phyloP scores from a whole-genome alignment of 306 rosid genomes.

The Cucurbita argyrosperma region DNA sequence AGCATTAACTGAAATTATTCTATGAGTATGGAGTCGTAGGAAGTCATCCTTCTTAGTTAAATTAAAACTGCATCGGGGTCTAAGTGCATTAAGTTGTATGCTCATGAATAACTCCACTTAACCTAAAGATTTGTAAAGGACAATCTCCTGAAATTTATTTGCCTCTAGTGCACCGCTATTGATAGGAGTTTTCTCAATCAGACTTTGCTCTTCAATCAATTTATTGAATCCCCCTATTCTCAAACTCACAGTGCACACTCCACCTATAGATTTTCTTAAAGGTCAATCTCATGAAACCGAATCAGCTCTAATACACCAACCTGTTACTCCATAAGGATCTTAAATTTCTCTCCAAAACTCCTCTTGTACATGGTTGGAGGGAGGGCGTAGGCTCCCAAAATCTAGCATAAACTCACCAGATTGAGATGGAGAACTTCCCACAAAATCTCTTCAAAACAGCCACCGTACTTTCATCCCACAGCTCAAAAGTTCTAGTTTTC shows the following conservation, averaged over 20 bases:
- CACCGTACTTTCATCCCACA: background rate
- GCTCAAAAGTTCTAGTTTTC: background rate
- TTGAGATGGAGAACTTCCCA: background rate
- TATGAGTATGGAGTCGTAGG: background rate
- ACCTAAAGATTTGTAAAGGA: background rate
- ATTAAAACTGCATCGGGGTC: background rate
- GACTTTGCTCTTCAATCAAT: background rate
- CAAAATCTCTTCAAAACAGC: background rate
- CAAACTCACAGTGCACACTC: background rate
- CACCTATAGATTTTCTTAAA: background rate
- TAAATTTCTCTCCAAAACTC: background rate
- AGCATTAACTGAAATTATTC: background rate
- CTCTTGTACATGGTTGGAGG: background rate
- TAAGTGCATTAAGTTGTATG: background rate
- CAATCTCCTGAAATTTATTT: background rate
- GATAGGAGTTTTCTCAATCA: background rate
- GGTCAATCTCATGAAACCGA: background rate
- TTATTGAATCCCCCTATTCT: background rate
- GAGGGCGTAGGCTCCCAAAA: background rate
- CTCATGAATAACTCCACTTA: too few species aligned
- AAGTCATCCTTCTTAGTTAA: background rate
- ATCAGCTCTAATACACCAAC: background rate
- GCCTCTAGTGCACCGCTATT: background rate
- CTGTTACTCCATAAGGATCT: background rate
- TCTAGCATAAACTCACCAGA: background rate